phyloP scores from a whole-genome alignment of 495 filamentous ascomycete species.

The Achaetomiella virescens region DNA sequence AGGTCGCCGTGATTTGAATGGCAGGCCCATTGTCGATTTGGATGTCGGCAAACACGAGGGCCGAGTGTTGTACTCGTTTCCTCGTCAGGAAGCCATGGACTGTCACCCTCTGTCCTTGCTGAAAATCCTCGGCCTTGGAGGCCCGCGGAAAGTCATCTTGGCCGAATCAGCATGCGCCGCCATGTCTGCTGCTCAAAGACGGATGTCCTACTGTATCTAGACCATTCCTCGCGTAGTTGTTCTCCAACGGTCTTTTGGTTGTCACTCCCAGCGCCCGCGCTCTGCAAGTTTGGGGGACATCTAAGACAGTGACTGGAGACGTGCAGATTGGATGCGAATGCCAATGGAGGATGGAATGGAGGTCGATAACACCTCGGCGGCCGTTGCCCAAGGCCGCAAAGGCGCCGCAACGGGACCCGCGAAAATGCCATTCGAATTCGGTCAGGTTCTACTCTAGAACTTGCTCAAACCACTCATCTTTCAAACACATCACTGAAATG shows the following conservation, averaged over 20 bases:
- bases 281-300: slow-evolving; percentile 10
- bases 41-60: slow-evolving; percentile 63
- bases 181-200: neutral
- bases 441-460: neutral
- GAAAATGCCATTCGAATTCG: slow-evolving; percentile 19
- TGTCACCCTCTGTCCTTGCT: slow-evolving; percentile 45
- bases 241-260: slow-evolving; percentile 4
- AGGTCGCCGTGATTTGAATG: slow-evolving; percentile 35
- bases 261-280: neutral
- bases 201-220: slow-evolving; percentile 23
- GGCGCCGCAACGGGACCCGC: slow-evolving; percentile 20
- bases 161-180: neutral
- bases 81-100: slow-evolving; percentile 68
- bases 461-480: neutral
- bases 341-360: neutral
- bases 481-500: neutral
- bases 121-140: slow-evolving; percentile 34
- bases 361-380: neutral
- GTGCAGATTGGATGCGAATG: neutral
- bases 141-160: slow-evolving; percentile 49
- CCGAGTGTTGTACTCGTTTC: slow-evolving; percentile 56
- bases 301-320: slow-evolving; percentile 8
- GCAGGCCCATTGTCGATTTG: slow-evolving; percentile 26
- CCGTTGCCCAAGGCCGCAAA: slow-evolving; percentile 10
- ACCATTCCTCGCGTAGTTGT: slow-evolving; percentile 26